Evolutionary conservation across 441 rosid species (phyloP), one percentile per base, ranked within the genome.

Genomic region (Theobroma grandiflorum): DNA sequence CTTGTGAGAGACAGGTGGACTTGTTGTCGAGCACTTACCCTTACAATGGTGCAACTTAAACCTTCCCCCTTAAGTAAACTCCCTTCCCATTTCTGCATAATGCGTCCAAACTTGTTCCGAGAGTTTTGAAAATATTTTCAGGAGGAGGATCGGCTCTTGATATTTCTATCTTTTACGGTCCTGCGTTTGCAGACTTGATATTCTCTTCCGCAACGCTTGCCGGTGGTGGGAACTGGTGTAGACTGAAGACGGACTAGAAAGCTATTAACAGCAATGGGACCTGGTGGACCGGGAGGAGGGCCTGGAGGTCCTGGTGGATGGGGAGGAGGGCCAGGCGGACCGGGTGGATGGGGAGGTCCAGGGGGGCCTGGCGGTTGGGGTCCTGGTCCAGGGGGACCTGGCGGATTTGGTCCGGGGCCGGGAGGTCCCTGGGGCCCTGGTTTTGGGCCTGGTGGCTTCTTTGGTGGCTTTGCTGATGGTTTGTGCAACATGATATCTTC

Each of bases 401-500:
- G 84, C 4, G 88, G 88, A 2, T 81, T 84, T 63, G 91, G 89
- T 7, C 83, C 81, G 2, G 89, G 85, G 61, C 81, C 76, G 4
- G 87, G 90, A 5, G 86, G 87, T 18, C 82, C 82, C 2, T 68
- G 76, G 67, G 86, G 86, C 6, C 89, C 78, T 67, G 72, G 84
- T 71, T 77, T 82, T 16, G 88, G 93, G 45, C 87, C 89, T 40
- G 93, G 93, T 57, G 98, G 96, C 3, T 89, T 88, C 78, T 85
- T 90, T 64, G 87, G 89, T 82, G 95, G 94, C 45, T 87, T 76
- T 82, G 86, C 85, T 38, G 83, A 92, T 80, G 93, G 93, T 47
- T 37, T 90, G 6, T 90, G 93, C 89, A 83, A 61, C 72, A 87
- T 91, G 91, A 82, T 95, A 31, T 81, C 93, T 74, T 90, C 98